Base-by-base conservation (phyloP, 768 basidiomycete species). In the Lentinula detonsa region DNA sequence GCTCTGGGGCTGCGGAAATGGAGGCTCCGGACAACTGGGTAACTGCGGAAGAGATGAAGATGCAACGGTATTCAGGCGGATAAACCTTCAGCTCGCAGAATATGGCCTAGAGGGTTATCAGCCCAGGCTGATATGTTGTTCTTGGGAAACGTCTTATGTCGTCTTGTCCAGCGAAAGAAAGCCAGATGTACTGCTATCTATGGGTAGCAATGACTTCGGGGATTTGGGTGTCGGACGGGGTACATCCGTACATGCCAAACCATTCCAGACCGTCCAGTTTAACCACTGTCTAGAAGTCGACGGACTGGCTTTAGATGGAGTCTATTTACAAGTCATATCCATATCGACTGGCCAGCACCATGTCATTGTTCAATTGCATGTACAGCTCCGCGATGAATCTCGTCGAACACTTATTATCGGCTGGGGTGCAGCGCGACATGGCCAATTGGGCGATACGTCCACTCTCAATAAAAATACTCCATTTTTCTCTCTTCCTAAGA, bases 171-270 rank as follows among this genome's bases (percentile, higher is more conserved):
- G 66, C 55, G 64, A 69, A 15, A 75, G 69, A 5, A 67, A 68
- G 28, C 68, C 72, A 51, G 89, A 88, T 64, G 68, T 83, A 3
- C 64, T 95, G 33, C 67, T 96, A 23, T 85, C 93, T 2, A 86
- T 95, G 80, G 95, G 95, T 1, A 81, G 86, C 1, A 81, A 95
- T 72, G 93, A 93, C 68, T 93, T 87, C 66, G 93, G 92, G 2
- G 87, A 90, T 69, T 78, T 93, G 49, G 93, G 93, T 1, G 67
- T 81, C 49, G 88, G 82, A 5, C 62, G 61, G 1, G 62, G 65
- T 1, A 59, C 62, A 43, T 65, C 68, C 39, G 52, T 49, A 58
- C 61, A 49, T 33, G 2, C 62, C 59, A 34, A 65, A 59, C 61
- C 65, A 7, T 68, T 81, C 35, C 75, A 83, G 64, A 56, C 75